Evolutionary conservation across 345 rosid species (phyloP), one percentile per base, ranked within the genome.

Genomic region (Eutrema japonicum): DNA sequence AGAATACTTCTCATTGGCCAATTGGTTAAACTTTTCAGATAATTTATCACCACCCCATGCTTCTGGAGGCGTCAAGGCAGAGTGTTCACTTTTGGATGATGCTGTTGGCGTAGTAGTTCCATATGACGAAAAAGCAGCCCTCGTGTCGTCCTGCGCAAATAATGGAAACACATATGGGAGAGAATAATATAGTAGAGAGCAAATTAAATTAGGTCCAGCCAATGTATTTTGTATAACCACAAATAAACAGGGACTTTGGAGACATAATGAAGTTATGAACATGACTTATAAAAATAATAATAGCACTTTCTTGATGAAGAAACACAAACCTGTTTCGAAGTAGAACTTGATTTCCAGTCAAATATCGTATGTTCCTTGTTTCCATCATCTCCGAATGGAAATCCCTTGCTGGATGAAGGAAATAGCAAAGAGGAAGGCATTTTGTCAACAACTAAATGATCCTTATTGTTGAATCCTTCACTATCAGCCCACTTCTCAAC

Each of bases 1-100:
- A 57, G 90, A 78, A 79, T 84, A 59, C 75, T 84, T 91, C 80
- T 94, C 96, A 66, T 88, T 96, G 65, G 71, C 75, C 32, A 76
- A 38, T 65, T 78, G 82, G 73, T 83, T 52, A 72, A 80, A 76
- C 79, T 85, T 92, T n/a, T 89, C 90, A 58, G 92, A 78, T 77
- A 91, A 66, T 82, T 80, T 91, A 79, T 92, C 96, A 64, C 97
- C 98, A 56, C 98, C 99, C 98, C 99, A 96, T 70, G 99, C 96
- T 82, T 96, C 97, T 60, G 99, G 98, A 80, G 98, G 98, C 64
- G 97, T 90, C 74, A 86, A 81, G 43, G 96, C 84, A 61, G 92
- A 65, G 43, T 90, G 89, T 76, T 87, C 98, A 70, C 77, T 87
- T 80, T 83, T 89, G 67, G 89, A 79, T 72, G 98, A 78, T 73